Evolutionary conservation across 768 basidiomycete genomes (phyloP), one percentile per base, ranked within the genome.

Genomic region (Termitomyces sp.): DNA sequence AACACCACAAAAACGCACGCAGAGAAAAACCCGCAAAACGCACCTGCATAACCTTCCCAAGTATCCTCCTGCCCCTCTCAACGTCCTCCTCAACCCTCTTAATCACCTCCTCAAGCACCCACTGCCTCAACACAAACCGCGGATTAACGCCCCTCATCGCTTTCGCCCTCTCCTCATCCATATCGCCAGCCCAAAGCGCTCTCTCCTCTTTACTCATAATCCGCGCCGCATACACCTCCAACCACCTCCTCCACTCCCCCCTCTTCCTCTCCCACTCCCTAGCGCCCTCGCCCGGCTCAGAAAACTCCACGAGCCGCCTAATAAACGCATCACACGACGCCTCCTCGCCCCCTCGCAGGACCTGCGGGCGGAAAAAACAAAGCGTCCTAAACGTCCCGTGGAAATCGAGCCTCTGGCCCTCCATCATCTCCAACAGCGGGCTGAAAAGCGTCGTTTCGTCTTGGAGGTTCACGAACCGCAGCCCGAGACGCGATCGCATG

Each of bases 51-150:
- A 97, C 88, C 72, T 93, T 92, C 13, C 85, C 85, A 53, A 98
- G 74, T 3, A 89, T 74, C 58, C 80, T 76, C 74, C 85, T 87
- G 50, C 89, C 89, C 59, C 74, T 81, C 22, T 76, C 75, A 11
- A 76, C 68, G 65, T 94, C 89, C 59, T 73, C 72, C 68, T 94
- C 90, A 2, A 93, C 82, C 62, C 81, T 81, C 61, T 74, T 72
- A 68, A 98, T 98, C 24, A 92, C 88, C 67, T 98, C 95, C 70
- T 98, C 95, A 36, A 99, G 78, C 9, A 98, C 75, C 97, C 97
- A 98, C 72, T 98, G 97, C 60, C 97, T 78, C 59, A 98, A 72
- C 36, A 96, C 86, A 72, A 99, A 98, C 37, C 95, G 79, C 18
- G 97, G 97, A 69, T 99, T 99, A 31, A 79, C 84, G 24, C 62